phyloP scores from a whole-genome alignment of 1,139 yeast genomes.

The Groenewaldozyma sp. region DNA sequence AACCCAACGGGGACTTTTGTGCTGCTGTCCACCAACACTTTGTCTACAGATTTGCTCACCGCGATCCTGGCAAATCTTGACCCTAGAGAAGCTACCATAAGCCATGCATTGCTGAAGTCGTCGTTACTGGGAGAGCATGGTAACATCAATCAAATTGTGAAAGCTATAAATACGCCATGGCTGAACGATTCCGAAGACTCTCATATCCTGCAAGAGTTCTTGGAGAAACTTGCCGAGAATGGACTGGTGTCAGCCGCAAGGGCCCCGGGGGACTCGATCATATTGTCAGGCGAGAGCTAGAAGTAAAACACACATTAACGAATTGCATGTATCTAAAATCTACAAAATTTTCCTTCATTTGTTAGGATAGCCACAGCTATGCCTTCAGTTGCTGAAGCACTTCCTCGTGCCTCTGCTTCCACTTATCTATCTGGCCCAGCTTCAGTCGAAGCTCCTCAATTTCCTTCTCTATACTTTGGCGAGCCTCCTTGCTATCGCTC shows the following conservation, averaged over 20 bases:
- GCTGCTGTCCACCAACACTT: neutral
- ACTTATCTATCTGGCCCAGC: slow-evolving; percentile 24
- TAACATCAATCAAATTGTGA: neutral
- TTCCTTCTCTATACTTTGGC: slow-evolving; percentile 29
- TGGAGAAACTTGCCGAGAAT: neutral
- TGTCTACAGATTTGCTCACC: neutral
- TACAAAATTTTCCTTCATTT: too few species aligned
- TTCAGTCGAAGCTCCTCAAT: slow-evolving; percentile 25
- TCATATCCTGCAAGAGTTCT: neutral
- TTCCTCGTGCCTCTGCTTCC: slow-evolving; percentile 28
- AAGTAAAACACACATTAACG: neutral
- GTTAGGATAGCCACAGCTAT: too few species aligned
- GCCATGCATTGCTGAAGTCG: neutral
- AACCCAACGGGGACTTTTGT: neutral
- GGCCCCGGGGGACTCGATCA: neutral
- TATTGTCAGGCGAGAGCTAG: neutral
- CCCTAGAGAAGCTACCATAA: neutral
- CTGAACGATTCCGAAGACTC: neutral
- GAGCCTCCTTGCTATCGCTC: slow-evolving; percentile 24
- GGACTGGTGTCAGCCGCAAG: neutral
- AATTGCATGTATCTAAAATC: neutral
- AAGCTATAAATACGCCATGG: neutral
- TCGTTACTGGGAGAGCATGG: neutral
- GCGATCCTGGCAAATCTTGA: neutral
- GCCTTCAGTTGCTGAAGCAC: slow-evolving; percentile 18